A percentile compares a stretch with the other conserved stretches of the same genome.
These are phyloP conservation scores for Phoma sp. DNA, from an alignment of 2,329 filamentous ascomycete species.

Conservation along the genomic window DNA sequence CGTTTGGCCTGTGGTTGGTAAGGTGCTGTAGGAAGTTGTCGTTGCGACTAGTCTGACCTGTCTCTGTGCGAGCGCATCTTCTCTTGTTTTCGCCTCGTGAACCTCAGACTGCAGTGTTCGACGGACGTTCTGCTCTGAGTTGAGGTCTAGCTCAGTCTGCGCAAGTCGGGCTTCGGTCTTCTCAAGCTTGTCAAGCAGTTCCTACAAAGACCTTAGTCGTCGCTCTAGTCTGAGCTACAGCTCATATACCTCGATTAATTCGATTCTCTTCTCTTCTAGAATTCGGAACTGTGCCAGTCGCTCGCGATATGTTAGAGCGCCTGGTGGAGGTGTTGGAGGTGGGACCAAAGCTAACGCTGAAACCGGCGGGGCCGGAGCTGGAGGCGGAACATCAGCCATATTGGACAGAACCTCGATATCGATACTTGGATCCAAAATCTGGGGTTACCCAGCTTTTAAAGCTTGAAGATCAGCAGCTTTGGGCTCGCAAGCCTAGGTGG, in stretches of 20 bases:
- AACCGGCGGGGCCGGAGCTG: conserved; percentile 12
- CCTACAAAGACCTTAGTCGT: conserved; percentile 24
- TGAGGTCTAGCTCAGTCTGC: conserved; percentile 47
- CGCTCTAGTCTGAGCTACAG: not conserved
- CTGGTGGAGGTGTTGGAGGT: conserved; percentile 17
- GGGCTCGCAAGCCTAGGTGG: conserved; percentile 38
- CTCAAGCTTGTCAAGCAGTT: conserved; percentile 47
- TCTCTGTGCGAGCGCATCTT: conserved; percentile 38
- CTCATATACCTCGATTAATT: conserved; percentile 44
- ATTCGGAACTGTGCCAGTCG: conserved; percentile 46
- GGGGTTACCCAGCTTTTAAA: conserved; percentile 42
- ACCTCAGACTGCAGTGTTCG: conserved; percentile 45
- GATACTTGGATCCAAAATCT: conserved; percentile 19
- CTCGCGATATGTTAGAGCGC: conserved; percentile 39
- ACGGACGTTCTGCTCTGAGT: conserved; percentile 47
- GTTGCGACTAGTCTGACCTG: conserved; percentile 30
- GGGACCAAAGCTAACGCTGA: conserved; percentile 14
- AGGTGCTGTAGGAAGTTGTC: conserved; percentile 7
- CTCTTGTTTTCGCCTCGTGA: conserved; percentile 34
- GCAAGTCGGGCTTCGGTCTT: conserved; percentile 45
- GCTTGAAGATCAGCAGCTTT: conserved; percentile 30
- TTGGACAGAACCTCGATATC: conserved; percentile 5
- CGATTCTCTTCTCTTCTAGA: conserved; percentile 45
- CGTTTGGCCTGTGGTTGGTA: conserved; percentile 35
- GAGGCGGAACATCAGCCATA: conserved; percentile 30